Evolutionary conservation across 805 yeast species (phyloP).

Genomic region (Isabelozyma rhagii): DNA sequence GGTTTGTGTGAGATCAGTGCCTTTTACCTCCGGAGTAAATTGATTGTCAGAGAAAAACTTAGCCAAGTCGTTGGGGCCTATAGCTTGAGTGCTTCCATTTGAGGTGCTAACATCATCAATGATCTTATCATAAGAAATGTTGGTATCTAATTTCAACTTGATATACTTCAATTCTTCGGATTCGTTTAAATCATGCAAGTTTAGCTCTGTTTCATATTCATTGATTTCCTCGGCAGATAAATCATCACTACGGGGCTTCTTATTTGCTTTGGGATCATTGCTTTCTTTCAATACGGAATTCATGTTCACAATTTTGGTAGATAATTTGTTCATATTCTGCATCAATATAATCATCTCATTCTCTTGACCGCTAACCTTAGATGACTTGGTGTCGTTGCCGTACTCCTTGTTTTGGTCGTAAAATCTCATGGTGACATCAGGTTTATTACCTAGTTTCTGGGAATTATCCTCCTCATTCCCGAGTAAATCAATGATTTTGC

Average conservation of each 20-base stretch:
- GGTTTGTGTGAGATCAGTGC: constrained; percentile 23
- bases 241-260: constrained; percentile 1
- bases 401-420: constrained; percentile 34
- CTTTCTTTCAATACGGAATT: neutral
- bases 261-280: neutral
- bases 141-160: constrained; percentile 27
- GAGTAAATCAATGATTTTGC: constrained; percentile 69
- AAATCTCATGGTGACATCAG: constrained; percentile 84
- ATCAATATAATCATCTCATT: constrained; percentile 72
- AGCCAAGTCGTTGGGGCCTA: constrained; percentile 7
- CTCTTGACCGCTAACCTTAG: constrained; percentile 22
- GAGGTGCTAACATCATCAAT: constrained; percentile 13
- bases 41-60: constrained; percentile 4
- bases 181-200: constrained; percentile 37
- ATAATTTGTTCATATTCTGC: constrained; percentile 84
- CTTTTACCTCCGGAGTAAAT: constrained; percentile 6
- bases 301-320: constrained; percentile 67
- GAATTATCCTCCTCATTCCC: constrained; percentile 84
- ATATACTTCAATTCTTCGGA: constrained; percentile 26
- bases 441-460: constrained; percentile 69
- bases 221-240: constrained; percentile 11
- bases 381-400: constrained; percentile 15
- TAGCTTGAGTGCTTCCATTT: neutral
- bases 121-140: constrained; percentile 9
- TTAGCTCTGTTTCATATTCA: constrained; percentile 28